These are phyloP conservation scores for Fusarium sp. DNA, from an alignment of 2,329 filamentous ascomycete genomes.

Conservation along the genomic window DNA sequence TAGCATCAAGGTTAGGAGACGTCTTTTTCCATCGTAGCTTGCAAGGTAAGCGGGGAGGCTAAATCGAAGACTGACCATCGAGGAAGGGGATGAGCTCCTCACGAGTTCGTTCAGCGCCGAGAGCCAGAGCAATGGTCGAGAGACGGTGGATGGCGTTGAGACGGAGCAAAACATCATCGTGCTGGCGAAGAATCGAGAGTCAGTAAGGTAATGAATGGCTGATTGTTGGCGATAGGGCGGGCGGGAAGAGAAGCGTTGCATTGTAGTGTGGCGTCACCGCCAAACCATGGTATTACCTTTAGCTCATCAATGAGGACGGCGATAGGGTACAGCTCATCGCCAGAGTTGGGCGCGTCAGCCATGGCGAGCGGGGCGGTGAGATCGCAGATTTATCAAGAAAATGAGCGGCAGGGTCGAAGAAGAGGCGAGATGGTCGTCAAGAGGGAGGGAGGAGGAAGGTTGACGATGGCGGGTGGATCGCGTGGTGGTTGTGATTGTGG, in stretches of 20 bases:
- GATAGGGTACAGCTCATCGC: slow-evolving; percentile 99
- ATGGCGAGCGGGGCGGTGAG: slow-evolving; percentile 65
- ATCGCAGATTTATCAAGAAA: slow-evolving; percentile 46
- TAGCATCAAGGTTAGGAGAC: slow-evolving; percentile 30
- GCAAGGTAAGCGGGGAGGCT: slow-evolving; percentile 31
- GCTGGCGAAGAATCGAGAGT: slow-evolving; percentile 62
- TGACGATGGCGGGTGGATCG: slow-evolving; percentile 44
- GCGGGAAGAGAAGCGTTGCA: slow-evolving; percentile 22
- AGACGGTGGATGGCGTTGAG: slow-evolving; percentile 98
- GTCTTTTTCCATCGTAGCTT: slow-evolving; percentile 25
- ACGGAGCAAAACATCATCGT: slow-evolving; percentile 97
- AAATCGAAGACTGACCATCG: slow-evolving; percentile 75
- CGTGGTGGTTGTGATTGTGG: slow-evolving; percentile 34
- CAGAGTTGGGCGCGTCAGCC: slow-evolving; percentile 88
- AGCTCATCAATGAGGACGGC: slow-evolving; percentile 99
- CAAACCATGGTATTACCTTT: slow-evolving; percentile 71
- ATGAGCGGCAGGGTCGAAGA: slow-evolving; percentile 34
- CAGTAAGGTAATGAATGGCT: slow-evolving; percentile 39
- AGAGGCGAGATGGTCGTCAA: slow-evolving; percentile 35
- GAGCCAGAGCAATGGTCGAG: slow-evolving; percentile 95
- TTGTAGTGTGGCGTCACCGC: slow-evolving; percentile 42
- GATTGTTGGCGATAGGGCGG: slow-evolving; percentile 36
- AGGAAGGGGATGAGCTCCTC: slow-evolving; percentile 99
- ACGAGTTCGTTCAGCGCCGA: slow-evolving; percentile 94
- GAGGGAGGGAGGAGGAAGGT: slow-evolving; percentile 37